Evolutionary conservation across 805 yeast species (phyloP).

Genomic region (Candida germanica): DNA sequence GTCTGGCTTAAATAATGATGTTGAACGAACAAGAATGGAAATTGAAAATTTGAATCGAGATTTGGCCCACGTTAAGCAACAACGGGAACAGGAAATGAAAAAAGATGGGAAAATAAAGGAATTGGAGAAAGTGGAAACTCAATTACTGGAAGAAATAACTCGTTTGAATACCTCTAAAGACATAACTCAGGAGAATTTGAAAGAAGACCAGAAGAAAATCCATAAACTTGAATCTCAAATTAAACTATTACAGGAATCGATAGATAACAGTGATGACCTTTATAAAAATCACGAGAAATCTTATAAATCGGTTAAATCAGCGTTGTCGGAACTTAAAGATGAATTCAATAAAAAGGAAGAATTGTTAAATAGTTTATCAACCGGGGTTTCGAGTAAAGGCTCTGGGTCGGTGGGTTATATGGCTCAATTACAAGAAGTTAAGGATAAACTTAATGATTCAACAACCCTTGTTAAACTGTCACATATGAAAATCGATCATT

Average conservation of each 20-base stretch:
- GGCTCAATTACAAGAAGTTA: slow-evolving; percentile 65
- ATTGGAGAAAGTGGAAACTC: slow-evolving; percentile 56
- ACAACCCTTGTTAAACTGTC: slow-evolving; percentile 58
- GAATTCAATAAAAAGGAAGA: slow-evolving; percentile 66
- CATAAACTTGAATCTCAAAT: slow-evolving; percentile 31
- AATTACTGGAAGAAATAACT: slow-evolving; percentile 59
- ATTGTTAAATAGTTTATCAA: slow-evolving; percentile 71
- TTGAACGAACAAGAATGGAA: slow-evolving; percentile 51
- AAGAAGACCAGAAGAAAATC: slow-evolving; percentile 48
- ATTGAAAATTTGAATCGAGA: slow-evolving; percentile 59
- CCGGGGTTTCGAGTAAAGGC: slow-evolving; percentile 88
- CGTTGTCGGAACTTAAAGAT: slow-evolving; percentile 45
- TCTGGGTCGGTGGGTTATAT: slow-evolving; percentile 71
- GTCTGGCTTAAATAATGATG: slow-evolving; percentile 38
- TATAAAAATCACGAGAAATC: slow-evolving; percentile 43
- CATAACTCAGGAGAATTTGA: slow-evolving; percentile 52
- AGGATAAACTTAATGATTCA: slow-evolving; percentile 50
- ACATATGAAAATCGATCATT: slow-evolving; percentile 55
- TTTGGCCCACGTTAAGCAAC: slow-evolving; percentile 47
- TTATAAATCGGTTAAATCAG: slow-evolving; percentile 42
- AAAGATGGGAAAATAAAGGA: slow-evolving; percentile 60
- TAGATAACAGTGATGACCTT: slow-evolving; percentile 32
- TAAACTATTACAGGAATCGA: slow-evolving; percentile 25
- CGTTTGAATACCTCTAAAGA: slow-evolving; percentile 64
- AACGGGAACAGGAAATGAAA: slow-evolving; percentile 54